phyloP scores from a whole-genome alignment of 164 flowering plant species.

The Liquidambar formosana region DNA sequence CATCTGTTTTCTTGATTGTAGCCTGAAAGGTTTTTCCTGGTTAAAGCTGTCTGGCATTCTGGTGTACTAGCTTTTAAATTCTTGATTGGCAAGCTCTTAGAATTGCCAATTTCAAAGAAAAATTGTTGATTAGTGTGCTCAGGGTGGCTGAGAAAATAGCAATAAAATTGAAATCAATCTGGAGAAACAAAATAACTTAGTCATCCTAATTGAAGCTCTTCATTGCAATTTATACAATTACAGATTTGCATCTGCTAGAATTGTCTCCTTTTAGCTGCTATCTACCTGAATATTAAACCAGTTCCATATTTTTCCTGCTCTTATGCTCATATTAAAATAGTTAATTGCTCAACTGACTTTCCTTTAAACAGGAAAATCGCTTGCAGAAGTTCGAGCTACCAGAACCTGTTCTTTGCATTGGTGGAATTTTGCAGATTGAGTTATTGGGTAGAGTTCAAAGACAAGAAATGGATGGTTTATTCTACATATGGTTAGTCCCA shows the following conservation, averaged over 20 bases:
- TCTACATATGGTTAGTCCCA: conserved; percentile 69
- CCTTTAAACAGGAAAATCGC: conserved; percentile 50
- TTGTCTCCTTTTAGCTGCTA: no score
- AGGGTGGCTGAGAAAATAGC: neutral
- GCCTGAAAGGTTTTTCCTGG: neutral
- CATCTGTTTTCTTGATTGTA: neutral
- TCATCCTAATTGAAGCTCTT: no score
- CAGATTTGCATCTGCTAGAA: no score
- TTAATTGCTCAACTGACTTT: neutral
- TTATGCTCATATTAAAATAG: neutral
- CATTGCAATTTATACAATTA: no score
- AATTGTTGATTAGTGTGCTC: neutral
- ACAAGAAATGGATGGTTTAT: conserved; percentile 67
- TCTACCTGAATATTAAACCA: no score
- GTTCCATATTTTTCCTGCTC: neutral
- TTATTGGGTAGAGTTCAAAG: conserved; percentile 72
- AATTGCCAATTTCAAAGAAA: neutral
- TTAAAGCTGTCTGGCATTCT: neutral
- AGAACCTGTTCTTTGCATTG: conserved; percentile 72
- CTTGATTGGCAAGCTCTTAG: neutral
- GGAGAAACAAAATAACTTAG: neutral
- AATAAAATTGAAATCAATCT: no score
- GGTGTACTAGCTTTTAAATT: neutral
- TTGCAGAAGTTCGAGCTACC: conserved; percentile 80
- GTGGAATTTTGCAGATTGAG: conserved; percentile 76